phyloP scores from a whole-genome alignment of 306 rosid genomes.

The Begonia loranthoides region DNA sequence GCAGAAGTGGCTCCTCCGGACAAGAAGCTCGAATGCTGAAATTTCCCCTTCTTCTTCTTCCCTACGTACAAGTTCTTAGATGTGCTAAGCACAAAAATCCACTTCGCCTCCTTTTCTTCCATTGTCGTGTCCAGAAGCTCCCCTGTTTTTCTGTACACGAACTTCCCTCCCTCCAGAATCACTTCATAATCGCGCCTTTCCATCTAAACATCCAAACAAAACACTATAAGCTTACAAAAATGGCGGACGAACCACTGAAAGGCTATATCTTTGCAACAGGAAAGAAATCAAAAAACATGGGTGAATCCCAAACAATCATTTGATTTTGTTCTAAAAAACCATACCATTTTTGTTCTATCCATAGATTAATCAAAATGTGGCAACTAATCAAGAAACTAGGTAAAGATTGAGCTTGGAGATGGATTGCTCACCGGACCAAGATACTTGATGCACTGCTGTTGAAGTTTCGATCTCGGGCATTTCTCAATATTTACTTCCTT shows the following conservation, averaged over 20 bases:
- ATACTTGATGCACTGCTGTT: slow-evolving; percentile 29
- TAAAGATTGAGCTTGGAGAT: background rate
- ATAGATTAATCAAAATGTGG: too few species aligned
- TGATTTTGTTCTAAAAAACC: too few species aligned
- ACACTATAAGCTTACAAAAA: slow-evolving; percentile 1
- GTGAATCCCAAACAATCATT: too few species aligned
- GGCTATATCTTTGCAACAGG: too few species aligned
- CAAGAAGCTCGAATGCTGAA: slow-evolving; percentile 45
- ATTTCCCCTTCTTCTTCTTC: slow-evolving; percentile 29
- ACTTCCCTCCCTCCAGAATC: slow-evolving; percentile 18
- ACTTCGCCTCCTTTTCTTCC: slow-evolving; percentile 15
- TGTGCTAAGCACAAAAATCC: slow-evolving; percentile 34
- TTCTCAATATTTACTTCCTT: slow-evolving; percentile 25
- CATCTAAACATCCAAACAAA: slow-evolving; percentile 13
- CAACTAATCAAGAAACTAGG: background rate
- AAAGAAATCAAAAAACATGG: too few species aligned
- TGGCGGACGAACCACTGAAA: background rate
- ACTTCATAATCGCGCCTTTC: slow-evolving; percentile 25
- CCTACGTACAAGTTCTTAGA: slow-evolving; percentile 20
- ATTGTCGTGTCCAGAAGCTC: slow-evolving; percentile 21
- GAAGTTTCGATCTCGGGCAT: slow-evolving; percentile 27
- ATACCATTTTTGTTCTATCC: too few species aligned
- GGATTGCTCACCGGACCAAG: slow-evolving; percentile 24
- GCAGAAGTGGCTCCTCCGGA: slow-evolving; percentile 34
- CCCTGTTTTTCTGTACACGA: slow-evolving; percentile 17